Evolutionary conservation across 2,329 filamentous ascomycete species (phyloP), one percentile per base, ranked within the genome.

Genomic region (Penicillium verrucosum): DNA sequence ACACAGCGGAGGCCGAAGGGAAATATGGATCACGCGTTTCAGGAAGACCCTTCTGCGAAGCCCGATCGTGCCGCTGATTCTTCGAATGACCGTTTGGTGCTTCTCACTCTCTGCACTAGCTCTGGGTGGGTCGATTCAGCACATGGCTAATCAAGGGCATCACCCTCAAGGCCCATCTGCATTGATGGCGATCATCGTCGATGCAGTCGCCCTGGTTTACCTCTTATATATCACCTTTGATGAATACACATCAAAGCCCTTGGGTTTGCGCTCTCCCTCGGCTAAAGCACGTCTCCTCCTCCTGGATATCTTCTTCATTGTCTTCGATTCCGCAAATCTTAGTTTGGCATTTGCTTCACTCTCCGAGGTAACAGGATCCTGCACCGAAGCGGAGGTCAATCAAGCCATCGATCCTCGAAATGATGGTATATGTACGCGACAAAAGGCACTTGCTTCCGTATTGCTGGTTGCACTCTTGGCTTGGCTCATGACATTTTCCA

Each of bases 141-240:
- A 85, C 64, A 75, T 85, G 52, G 82, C 86, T 53, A 73, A 78
- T 27, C 65, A 74, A 65, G 65, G 76, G 68, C 56, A 73, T 69
- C 72, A 77, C 30, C 75, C 80, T 2, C 86, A 90, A 70, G 85
- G 84, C 30, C 85, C 88, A 38, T 95, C 94, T 50, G 89, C 91
- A 8, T 84, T 92, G 57, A 92, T 97, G 77, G 93, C 93, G 30
- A 88, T 97, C 52, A 85, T 90, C 36, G 89, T 99, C 38, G 93
- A 97, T 74, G 86, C 88, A 7, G 82, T 97, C 14, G 93, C 94
- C 3, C 82, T 97, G 57, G 85, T 93, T 3, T 99, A 97, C 75
- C 88, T 95, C 54, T 78, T 89, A 47, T 97, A 96, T 76, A 94
- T 97, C 77, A 95, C 92, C 25, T 96, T 88, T 77, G 94, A 99